These are phyloP conservation scores for Colletotrichum aenigma DNA, from an alignment of 2,329 filamentous ascomycete species.

Conservation along the genomic window DNA sequence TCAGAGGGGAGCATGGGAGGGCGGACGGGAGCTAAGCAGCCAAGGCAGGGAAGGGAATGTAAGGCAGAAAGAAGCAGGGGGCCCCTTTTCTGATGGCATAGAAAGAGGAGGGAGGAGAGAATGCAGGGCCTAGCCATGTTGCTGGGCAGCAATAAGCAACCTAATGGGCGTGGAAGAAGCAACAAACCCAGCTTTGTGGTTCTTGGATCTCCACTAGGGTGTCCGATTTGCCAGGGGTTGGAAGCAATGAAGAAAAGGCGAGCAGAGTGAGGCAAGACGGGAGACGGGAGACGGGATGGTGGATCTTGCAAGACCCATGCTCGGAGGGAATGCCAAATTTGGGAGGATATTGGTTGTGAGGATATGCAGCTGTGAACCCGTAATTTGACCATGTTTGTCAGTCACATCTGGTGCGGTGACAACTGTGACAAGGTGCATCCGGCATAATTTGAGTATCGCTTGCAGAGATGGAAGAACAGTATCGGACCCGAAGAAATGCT, in stretches of 20 bases:
- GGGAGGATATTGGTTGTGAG: not conserved
- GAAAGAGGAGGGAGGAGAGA: conserved; percentile 1
- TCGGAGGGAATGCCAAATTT: not conserved
- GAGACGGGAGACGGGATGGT: not conserved
- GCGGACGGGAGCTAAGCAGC: not conserved
- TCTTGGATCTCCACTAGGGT: not conserved
- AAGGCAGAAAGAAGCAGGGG: not conserved
- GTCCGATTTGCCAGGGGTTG: not conserved
- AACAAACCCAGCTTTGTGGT: conserved; percentile 17
- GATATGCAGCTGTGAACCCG: not conserved
- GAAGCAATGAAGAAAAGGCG: conserved; percentile 6
- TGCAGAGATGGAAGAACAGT: not conserved
- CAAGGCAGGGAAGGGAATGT: not conserved
- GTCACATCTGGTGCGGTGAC: not conserved
- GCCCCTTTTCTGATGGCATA: not conserved
- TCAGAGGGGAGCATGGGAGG: not conserved
- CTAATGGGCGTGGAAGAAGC: conserved; percentile 5
- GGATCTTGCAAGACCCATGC: not conserved
- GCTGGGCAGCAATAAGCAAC: conserved; percentile 8
- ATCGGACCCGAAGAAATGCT: not conserved
- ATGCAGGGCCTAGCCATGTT: not conserved
- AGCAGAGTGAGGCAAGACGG: not conserved
- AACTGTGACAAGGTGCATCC: not conserved
- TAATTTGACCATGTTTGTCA: not conserved
- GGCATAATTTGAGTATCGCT: not conserved